Base-by-base conservation (phyloP, 2,329 filamentous ascomycete genomes). In the Pleurostoma richardsiae region DNA sequence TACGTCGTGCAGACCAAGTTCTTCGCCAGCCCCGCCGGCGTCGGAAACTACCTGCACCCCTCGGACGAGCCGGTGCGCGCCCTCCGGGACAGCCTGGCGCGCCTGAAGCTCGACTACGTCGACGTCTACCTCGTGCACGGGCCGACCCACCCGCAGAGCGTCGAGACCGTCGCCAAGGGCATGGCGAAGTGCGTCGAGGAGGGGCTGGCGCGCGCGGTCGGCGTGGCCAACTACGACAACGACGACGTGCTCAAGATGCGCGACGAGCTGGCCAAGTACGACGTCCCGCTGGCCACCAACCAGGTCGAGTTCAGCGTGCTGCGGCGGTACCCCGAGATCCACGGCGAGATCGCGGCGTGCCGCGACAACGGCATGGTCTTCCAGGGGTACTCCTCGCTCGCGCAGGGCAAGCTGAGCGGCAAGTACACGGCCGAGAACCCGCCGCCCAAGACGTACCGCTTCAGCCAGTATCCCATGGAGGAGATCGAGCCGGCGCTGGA, bases 231-330 rank as follows among this genome's bases (percentile, higher is more conserved):
- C 53, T 73, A 72, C 54, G 59, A 59, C 50, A 57, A 52, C 30
- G 60, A 66, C 28, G 66, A 71, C 46, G 68, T 71, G 67, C 48
- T 71, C 41, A 52, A 60, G 48, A 70, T 72, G 62, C 56, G 64
- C 40, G 63, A 68, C n/a, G 69, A 63, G 44, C 54, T 72, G 40
- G 59, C 54, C 11, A 60, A 62, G 50, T 60, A 62, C 36, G 59
- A 58, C 1, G 47, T 71, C 4, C 67, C 69, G 1, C 65, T 74
- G 4, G 65, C 68, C 2, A 62, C 64, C 19, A 72, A 71, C 48
- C 69, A 74, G 53, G 69, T 68, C 59, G 70, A 73, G 51, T 73
- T 64, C 54, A 66, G 62, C 30, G 52, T 72, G 28, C 56, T 73
- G 27, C 63, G 71, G 26, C 62, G 69, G 26, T 50, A 63, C 10